A percentile compares a stretch with the other conserved stretches of the same genome.
Conservation (phyloP, 2,329 filamentous ascomycete species). For the Ramularia endophylla region DNA sequence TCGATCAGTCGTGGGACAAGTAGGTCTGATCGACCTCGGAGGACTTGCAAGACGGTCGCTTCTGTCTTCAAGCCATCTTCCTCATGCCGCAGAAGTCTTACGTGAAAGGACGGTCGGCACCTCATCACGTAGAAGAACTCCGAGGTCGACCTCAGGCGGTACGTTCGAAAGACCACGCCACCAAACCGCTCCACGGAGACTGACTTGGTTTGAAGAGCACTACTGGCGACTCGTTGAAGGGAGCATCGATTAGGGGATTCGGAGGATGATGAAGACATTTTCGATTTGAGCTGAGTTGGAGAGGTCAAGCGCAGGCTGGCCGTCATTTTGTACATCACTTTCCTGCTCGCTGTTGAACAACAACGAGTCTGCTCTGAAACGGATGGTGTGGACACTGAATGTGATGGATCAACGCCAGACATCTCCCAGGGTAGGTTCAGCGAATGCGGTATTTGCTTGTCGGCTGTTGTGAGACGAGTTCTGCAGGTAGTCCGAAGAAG, state of each 20-base stretch:
- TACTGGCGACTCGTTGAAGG: slow-evolving; percentile 21
- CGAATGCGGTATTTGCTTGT: slow-evolving; percentile 3
- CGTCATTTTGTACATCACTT: slow-evolving; percentile 13
- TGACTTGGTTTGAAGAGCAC: slow-evolving; percentile 22
- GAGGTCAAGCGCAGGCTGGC: slow-evolving; percentile 6
- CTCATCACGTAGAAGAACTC: slow-evolving; percentile 37
- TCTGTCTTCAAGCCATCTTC: slow-evolving; percentile 37
- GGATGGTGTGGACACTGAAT: slow-evolving; percentile 1
- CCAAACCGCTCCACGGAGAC: slow-evolving; percentile 23
- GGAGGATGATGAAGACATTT: slow-evolving; percentile 11
- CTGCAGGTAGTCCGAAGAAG: slow-evolving; percentile 16
- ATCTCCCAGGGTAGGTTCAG: slow-evolving; percentile 11
- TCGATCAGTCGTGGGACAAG: slow-evolving; percentile 37
- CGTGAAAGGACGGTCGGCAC: slow-evolving; percentile 34
- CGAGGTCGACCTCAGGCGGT: slow-evolving; percentile 35
- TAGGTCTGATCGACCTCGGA: slow-evolving; percentile 32
- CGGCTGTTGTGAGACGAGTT: slow-evolving; percentile 10
- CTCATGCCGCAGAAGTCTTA: slow-evolving; percentile 40
- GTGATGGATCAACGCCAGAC: slow-evolving; percentile 2
- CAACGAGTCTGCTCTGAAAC: slow-evolving; percentile 2
- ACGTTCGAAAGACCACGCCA: slow-evolving; percentile 35
- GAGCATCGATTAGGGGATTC: slow-evolving; percentile 20
- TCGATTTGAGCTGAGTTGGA: neutral
- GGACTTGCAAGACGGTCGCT: slow-evolving; percentile 32
- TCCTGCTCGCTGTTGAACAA: too few species aligned